Evolutionary conservation across 371 early-diverging fungal species (phyloP).

Genomic region (Mucor irregularis): DNA sequence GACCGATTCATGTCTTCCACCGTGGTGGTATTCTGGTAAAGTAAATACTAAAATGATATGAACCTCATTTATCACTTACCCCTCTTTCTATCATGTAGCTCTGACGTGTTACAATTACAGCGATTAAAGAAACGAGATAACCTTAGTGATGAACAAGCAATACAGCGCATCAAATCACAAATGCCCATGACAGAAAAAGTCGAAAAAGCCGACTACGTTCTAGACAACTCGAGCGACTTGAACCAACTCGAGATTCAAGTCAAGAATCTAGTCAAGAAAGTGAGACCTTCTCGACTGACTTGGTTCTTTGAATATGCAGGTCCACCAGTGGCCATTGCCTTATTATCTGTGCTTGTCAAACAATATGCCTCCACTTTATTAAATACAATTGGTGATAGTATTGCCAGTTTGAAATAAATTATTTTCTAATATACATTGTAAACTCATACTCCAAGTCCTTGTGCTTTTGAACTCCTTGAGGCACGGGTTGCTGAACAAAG

Average conservation of each 20-base stretch:
- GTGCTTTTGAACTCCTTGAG: constrained; percentile 43
- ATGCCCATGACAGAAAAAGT: constrained; percentile 79
- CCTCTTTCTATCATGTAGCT: constrained; percentile 44
- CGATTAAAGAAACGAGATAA: constrained; percentile 78
- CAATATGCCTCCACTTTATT: constrained; percentile 10
- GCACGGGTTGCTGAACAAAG: constrained; percentile 41
- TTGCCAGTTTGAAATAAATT: constrained; percentile 15
- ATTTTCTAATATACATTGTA: constrained; percentile 38
- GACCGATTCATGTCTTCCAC: constrained; percentile 69
- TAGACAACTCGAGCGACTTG: constrained; percentile 81
- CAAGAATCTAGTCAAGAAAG: constrained; percentile 40
- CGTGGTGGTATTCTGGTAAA: constrained; percentile 83
- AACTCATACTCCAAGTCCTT: constrained; percentile 49
- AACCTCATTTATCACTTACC: too few relatives aligned
- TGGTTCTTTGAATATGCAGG: constrained; percentile 47
- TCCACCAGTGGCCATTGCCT: constrained; percentile 27
- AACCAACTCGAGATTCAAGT: constrained; percentile 66
- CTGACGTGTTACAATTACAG: constrained; percentile 69
- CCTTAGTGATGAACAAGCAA: constrained; percentile 63
- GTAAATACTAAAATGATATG: background rate
- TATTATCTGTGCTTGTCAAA: background rate
- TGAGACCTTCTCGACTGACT: constrained; percentile 44
- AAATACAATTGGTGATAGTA: constrained; percentile 7
- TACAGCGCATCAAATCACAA: constrained; percentile 80
- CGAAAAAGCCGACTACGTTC: constrained; percentile 73